These are phyloP conservation scores for Cordia subcordata DNA, from an alignment of 257 asterid species.

Conservation along the genomic window DNA sequence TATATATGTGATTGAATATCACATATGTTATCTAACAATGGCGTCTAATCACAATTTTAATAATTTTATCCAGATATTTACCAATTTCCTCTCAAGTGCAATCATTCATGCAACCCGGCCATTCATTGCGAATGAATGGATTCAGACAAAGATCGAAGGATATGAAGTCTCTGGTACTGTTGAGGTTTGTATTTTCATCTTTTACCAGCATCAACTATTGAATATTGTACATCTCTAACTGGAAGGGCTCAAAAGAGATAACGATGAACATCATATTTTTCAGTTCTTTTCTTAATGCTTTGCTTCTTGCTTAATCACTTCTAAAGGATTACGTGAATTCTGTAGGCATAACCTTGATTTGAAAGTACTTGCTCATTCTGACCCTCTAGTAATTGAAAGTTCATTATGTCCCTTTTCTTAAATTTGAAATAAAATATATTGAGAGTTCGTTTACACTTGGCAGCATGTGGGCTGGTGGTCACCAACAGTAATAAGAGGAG, in stretches of 20 bases:
- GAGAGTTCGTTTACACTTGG: background rate
- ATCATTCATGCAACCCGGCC: slow-evolving; percentile 97
- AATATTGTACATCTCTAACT: background rate
- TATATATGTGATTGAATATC: background rate
- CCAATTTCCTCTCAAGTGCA: slow-evolving; percentile 94
- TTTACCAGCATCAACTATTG: background rate
- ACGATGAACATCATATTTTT: too few relatives aligned
- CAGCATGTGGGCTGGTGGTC: slow-evolving; percentile 99
- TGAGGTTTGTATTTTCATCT: slow-evolving; percentile 50
- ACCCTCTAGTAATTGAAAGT: background rate
- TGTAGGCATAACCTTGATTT: background rate
- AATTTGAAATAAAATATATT: background rate
- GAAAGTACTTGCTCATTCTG: too few relatives aligned
- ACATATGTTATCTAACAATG: background rate
- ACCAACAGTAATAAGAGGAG: slow-evolving; percentile 92
- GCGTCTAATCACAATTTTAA: background rate
- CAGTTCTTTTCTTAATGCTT: too few relatives aligned
- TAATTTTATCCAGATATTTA: slow-evolving; percentile 66
- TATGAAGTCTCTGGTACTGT: slow-evolving; percentile 98
- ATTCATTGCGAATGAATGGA: slow-evolving; percentile 87
- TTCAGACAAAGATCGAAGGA: slow-evolving; percentile 94
- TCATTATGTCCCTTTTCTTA: background rate
- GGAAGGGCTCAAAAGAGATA: slow-evolving; percentile 1
- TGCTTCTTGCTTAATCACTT: background rate
- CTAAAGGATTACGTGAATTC: background rate